Base-by-base conservation (phyloP, 805 yeast genomes). In the Metschnikowia kunwiensis region DNA sequence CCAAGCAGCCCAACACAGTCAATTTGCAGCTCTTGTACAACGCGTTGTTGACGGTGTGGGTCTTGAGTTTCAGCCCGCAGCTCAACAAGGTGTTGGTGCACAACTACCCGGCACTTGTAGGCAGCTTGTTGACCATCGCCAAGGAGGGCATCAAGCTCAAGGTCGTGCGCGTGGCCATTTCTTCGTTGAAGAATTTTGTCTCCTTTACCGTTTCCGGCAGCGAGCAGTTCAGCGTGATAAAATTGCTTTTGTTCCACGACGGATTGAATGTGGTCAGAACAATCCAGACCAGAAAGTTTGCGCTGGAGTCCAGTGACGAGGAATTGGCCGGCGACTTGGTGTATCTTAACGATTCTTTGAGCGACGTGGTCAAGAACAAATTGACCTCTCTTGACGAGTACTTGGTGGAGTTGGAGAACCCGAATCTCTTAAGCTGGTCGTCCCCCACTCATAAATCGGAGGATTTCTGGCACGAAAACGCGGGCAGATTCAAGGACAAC, bases 311-410 rank as follows among this genome's bases (percentile, higher is more conserved):
- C 17, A 60, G 69, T 34, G 98, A 93, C 59, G 93, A 86, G 44
- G 98, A 93, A 59, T 75, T 93, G 51, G 76, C 84, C 30, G 68
- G 67, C 13, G 97, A 88, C 58, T 74, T 93, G 49, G 68, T 65
- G 15, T 57, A 63, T 21, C 68, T 93, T 46, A 65, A 71, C 40
- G 77, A 70, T 23, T 67, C 69, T n/a, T 72, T 91, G 46, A 78
- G 78, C 44, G 83, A 78, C 19, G 82, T 86, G 32, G 88, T 82
- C 43, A 75, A 80, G 32, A 58, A 56, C 34, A 78, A 77, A 48
- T 75, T 93, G 68, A 82, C 97, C 4, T 87, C 95, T 1, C 86
- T 91, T 59, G 97, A 93, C 55, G 96, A 89, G 59, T 93, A 91
- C 59, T 70, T 76, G 51, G 78, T 86, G 31, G 97, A 93, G 63